Evolutionary conservation across 352 stramenopile species (phyloP).

Genomic region (Thalassiosira delicatula): DNA sequence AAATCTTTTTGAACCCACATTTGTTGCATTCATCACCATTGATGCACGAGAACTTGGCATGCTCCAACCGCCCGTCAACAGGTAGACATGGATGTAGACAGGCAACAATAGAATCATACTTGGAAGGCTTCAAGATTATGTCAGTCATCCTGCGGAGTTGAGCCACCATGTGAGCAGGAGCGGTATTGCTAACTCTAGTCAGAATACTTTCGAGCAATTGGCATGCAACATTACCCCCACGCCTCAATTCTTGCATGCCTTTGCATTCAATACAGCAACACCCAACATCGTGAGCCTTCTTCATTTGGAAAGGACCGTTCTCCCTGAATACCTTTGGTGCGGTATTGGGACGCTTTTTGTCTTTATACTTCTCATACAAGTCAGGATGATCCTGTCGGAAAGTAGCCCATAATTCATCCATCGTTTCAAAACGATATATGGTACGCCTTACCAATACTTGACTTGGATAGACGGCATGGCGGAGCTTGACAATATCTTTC

Average conservation of each 20-base stretch:
- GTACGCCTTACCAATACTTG: neutral
- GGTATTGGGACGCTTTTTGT: neutral
- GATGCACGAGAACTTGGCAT: neutral
- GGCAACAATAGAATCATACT: constrained; percentile 5
- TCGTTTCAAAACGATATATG: constrained; percentile 1
- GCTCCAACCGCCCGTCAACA: neutral
- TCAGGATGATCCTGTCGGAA: neutral
- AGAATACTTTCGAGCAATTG: neutral
- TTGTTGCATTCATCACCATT: neutral
- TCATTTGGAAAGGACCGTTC: constrained; percentile 20
- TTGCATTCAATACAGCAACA: constrained; percentile 17
- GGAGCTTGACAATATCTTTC: constrained; percentile 13
- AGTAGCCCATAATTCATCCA: constrained; percentile 9
- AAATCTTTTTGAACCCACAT: neutral
- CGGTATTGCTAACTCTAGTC: neutral
- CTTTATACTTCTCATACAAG: constrained; percentile 7
- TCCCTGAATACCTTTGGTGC: neutral
- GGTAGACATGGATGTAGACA: constrained; percentile 7
- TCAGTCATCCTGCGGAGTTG: neutral
- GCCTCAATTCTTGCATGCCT: constrained; percentile 1
- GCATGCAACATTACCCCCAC: neutral
- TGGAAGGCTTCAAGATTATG: constrained; percentile 1
- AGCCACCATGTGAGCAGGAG: neutral
- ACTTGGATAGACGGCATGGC: neutral
- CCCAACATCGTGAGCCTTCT: neutral